Evolutionary conservation across 1,139 yeast genomes (phyloP).

Genomic region (Kodamaea ohmeri): DNA sequence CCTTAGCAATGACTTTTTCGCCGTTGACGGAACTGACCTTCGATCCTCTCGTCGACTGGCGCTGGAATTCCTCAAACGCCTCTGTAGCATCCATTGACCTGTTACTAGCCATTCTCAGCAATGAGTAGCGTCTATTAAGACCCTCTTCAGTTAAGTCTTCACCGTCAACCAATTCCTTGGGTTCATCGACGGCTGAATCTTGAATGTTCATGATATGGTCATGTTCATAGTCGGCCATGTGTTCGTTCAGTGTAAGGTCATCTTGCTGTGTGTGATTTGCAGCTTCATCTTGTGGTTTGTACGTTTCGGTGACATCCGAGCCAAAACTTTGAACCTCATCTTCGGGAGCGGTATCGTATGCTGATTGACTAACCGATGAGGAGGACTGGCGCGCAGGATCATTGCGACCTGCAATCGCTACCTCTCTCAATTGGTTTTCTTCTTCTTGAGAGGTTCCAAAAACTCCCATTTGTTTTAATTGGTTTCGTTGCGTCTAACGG

Average conservation of each 20-base stretch:
- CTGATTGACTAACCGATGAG: conserved; percentile 14
- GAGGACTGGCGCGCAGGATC: conserved; percentile 5
- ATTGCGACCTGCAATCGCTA: conserved; percentile 18
- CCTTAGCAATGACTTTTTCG: conserved; percentile 1
- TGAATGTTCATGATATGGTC: conserved; percentile 5
- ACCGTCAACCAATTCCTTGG: conserved; percentile 4
- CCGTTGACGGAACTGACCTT: not conserved
- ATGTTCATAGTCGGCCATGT: too few species aligned
- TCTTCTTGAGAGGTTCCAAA: conserved; percentile 39
- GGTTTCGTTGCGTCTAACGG: too few species aligned
- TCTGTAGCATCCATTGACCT: conserved; percentile 17
- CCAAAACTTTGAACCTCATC: conserved; percentile 30
- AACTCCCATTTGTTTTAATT: conserved; percentile 18
- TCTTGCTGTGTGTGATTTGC: too few species aligned
- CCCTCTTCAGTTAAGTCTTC: conserved; percentile 16
- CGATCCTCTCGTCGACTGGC: conserved; percentile 2
- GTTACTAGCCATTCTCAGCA: conserved; percentile 21
- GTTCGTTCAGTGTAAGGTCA: too few species aligned
- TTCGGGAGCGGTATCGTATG: conserved; percentile 41
- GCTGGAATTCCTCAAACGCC: conserved; percentile 10
- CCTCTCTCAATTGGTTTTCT: conserved; percentile 38
- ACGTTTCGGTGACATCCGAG: conserved; percentile 1
- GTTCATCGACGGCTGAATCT: conserved; percentile 4
- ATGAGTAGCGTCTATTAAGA: conserved; percentile 22
- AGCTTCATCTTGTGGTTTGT: too few species aligned